Evolutionary conservation across 116 monocot species (phyloP).

Genomic region (Zostera marina): DNA sequence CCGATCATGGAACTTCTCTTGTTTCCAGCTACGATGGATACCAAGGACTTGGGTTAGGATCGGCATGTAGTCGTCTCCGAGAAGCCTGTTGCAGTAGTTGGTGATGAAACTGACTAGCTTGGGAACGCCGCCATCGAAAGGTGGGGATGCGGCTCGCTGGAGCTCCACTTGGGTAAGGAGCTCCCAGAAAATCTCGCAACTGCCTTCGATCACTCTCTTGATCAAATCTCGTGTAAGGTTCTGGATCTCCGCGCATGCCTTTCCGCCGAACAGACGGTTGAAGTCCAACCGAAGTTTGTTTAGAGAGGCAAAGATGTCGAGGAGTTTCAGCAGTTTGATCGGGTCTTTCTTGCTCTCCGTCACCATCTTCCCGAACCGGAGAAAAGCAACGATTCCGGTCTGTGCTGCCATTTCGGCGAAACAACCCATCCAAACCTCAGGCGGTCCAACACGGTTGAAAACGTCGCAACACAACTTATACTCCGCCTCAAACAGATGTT

Average conservation of each 20-base stretch:
- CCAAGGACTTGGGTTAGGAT: constrained; percentile 51
- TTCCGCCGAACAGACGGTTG: constrained; percentile 68
- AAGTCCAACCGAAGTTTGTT: constrained; percentile 71
- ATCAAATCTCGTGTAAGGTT: constrained; percentile 65
- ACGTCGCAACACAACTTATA: constrained; percentile 56
- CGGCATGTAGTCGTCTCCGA: constrained; percentile 51
- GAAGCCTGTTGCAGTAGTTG: constrained; percentile 58
- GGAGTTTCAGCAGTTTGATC: constrained; percentile 67
- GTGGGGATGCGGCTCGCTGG: constrained; percentile 42
- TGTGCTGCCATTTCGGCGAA: constrained; percentile 56
- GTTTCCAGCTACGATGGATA: constrained; percentile 77
- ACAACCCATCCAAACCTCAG: constrained; percentile 33
- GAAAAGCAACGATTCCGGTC: constrained; percentile 58
- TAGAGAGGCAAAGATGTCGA: constrained; percentile 62
- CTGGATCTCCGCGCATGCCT: constrained; percentile 76
- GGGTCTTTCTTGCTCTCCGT: constrained; percentile 87
- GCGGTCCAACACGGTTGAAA: constrained; percentile 29
- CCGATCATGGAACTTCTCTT: constrained; percentile 44
- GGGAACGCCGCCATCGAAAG: constrained; percentile 52
- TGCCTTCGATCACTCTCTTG: constrained; percentile 62
- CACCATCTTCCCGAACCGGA: constrained; percentile 52
- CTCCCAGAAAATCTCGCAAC: constrained; percentile 87
- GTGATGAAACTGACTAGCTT: constrained; percentile 67
- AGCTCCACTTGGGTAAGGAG: constrained; percentile 75
- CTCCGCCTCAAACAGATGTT: constrained; percentile 74